These are phyloP conservation scores for Phyllosticta citriasiana DNA, from an alignment of 2,329 filamentous ascomycete species.

Conservation along the genomic window DNA sequence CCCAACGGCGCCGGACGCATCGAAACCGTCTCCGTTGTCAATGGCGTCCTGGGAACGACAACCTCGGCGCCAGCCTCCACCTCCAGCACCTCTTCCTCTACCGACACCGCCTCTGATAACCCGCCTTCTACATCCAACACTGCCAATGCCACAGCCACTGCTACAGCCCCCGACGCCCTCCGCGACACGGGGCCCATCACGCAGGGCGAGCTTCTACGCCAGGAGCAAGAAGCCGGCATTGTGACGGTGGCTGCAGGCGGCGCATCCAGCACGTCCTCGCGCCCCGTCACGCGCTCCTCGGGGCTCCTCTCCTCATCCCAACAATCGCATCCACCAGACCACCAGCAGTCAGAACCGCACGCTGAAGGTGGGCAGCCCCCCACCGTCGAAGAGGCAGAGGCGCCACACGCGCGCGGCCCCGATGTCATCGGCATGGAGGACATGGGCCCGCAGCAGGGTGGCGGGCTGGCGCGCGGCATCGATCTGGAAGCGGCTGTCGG, in stretches of 20 bases:
- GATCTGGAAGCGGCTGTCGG: constrained; percentile 29
- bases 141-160: not conserved
- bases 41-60: constrained; percentile 52
- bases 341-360: not conserved
- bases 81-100: not conserved
- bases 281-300: constrained; percentile 10
- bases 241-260: constrained; percentile 50
- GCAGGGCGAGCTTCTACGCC: constrained; percentile 70
- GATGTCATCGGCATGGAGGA: constrained; percentile 78
- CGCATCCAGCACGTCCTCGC: constrained; percentile 13
- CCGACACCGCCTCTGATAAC: not conserved
- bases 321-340: constrained; percentile 11
- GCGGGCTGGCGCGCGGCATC: constrained; percentile 9
- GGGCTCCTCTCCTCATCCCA: not conserved
- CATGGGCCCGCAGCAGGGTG: constrained; percentile 59
- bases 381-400: constrained; percentile 39
- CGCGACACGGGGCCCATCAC: constrained; percentile 50
- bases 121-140: not conserved
- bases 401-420: constrained; percentile 74
- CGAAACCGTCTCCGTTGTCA: constrained; percentile 73
- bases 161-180: constrained; percentile 16
- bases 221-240: constrained; percentile 74
- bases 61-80: constrained; percentile 15
- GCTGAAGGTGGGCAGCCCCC: not conserved
- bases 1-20: constrained; percentile 70